Conservation (phyloP, 192 early-diverging fungal genomes). For the Umbelopsis vinacea region DNA sequence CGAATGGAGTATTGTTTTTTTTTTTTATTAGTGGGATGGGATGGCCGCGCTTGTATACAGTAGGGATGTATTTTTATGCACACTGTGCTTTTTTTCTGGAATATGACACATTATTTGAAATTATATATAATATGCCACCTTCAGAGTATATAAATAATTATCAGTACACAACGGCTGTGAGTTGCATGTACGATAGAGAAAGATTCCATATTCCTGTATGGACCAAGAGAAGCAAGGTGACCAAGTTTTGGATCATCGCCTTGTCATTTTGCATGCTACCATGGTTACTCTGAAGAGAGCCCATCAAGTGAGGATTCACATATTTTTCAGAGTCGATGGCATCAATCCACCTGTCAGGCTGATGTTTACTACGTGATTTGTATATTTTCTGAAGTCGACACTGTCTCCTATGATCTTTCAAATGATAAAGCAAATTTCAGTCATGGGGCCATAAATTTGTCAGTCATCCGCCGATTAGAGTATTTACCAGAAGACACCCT, state of each 20-base stretch:
- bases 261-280: neutral
- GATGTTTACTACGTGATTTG: neutral
- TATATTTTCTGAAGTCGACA: neutral
- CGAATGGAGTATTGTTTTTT: neutral
- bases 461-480: neutral
- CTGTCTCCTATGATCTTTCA: neutral
- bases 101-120: slow-evolving; percentile 3
- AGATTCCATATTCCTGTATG: neutral
- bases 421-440: neutral
- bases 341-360: neutral
- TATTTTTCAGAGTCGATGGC: slow-evolving; percentile 12
- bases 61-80: neutral
- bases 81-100: neutral
- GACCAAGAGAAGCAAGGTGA: neutral
- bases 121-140: neutral
- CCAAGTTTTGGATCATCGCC: neutral
- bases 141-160: neutral
- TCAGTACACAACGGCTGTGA: neutral
- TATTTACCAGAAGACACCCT: neutral
- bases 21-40: too few relatives aligned
- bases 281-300: neutral
- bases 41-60: neutral
- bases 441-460: neutral
- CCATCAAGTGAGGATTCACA: neutral
- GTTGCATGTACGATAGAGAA: neutral